phyloP scores from a whole-genome alignment of 2,329 filamentous ascomycete species.

The Endocalyx cinctus region DNA sequence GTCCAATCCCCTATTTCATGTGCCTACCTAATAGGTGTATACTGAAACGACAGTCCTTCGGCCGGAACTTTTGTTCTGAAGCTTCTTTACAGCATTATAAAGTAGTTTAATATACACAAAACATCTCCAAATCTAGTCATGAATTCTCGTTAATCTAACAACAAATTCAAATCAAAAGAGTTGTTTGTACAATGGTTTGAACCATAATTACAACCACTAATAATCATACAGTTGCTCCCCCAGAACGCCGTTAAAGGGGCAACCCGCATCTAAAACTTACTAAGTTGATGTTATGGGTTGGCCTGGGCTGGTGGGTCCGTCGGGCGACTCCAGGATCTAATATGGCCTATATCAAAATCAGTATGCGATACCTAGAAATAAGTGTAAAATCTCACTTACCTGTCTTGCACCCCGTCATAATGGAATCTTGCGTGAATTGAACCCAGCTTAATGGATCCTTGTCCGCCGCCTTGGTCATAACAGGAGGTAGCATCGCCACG shows the following conservation, averaged over 20 bases:
- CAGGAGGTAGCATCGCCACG: constrained; percentile 83
- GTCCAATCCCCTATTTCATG: too few relatives aligned
- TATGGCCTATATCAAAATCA: constrained; percentile 28
- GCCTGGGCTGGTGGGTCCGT: constrained; percentile 30
- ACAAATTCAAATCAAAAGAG: constrained; percentile 2
- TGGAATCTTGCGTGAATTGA: constrained; percentile 88
- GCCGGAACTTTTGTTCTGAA: too few relatives aligned
- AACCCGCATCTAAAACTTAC: background rate
- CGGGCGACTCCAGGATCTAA: constrained; percentile 39
- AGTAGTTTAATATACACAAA: too few relatives aligned
- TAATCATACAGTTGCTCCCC: background rate
- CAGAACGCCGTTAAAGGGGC: background rate
- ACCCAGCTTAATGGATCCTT: constrained; percentile 85
- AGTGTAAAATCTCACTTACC: constrained; percentile 52
- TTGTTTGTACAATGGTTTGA: constrained; percentile 4
- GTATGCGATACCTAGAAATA: constrained; percentile 1
- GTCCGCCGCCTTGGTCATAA: constrained; percentile 83
- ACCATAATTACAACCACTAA: background rate
- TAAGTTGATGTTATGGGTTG: constrained; percentile 2
- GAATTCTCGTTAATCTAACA: background rate
- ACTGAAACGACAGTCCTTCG: too few relatives aligned
- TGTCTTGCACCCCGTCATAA: constrained; percentile 86
- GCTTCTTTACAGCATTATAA: too few relatives aligned
- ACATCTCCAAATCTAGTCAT: too few relatives aligned
- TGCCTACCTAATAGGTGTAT: too few relatives aligned